Base-by-base conservation (phyloP, 495 filamentous ascomycete species). In the Tricharina praecox region DNA sequence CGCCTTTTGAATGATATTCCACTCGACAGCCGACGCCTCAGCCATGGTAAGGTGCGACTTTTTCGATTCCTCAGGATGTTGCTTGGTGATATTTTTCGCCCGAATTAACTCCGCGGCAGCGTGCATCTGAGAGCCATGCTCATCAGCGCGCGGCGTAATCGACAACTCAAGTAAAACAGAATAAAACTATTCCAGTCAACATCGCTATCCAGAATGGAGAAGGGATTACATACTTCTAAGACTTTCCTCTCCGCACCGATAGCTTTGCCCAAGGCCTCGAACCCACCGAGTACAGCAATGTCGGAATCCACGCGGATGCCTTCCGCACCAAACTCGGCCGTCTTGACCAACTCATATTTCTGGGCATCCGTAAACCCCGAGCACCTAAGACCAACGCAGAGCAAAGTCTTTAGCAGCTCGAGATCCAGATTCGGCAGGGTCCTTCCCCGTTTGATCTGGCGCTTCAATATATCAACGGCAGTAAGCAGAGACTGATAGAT, bases 401-500 rank as follows among this genome's bases (percentile, higher is more conserved):
- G 53, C 24, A 61, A 41, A 23, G 50, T 49, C 42, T 54, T 57
- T 15, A 61, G 35, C 16, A 61, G 42, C 24, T 57, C 58, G 16
- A 50, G 26, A 43, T 61, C 58, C 32, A 61, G 34, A 39, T 61
- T 61, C 28, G 58, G 57, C 53, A 56, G 60, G 20, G 58, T 41
- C 18, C 60, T 60, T 7, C 58, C 58, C 4, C 59, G 58, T 45
- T 61, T 61, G 15, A 60, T 60, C 41, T 60, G 58, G 16, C 57
- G 57, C 60, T 60, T 61, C 15, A 61, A 50, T 23, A 61, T 60
- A 43, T 61, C 57, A 23, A 52, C 50, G 39, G 57, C 57, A 28
- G 51, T 49, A 26, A 56, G 45, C 3, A 61, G 39, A 4, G 57
- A 53, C 30, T 60, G 52, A 11, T 54, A 61, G 23, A 61, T 60